Evolutionary conservation across 805 yeast genomes (phyloP), one percentile per base, ranked within the genome.

Genomic region (Alloascoidea hylecoeti): DNA sequence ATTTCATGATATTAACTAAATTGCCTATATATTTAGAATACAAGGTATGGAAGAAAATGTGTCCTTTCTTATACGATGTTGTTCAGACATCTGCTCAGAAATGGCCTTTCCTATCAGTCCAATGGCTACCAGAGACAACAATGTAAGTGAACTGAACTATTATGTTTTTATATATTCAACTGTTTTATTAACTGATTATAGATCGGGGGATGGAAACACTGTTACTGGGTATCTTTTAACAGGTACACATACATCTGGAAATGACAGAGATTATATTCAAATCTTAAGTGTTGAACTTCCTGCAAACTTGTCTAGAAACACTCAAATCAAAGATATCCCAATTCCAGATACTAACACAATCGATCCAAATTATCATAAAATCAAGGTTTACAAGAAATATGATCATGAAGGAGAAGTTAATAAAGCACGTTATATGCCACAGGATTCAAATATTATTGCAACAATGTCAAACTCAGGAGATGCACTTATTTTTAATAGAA

Each of bases 41-140:
- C 32, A 66, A 66, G 46, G 60, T 77, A 41, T 84, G 95, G 95
- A 84, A 83, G 53, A 82, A 83, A 49, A 71, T 89, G 2, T 78
- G 81, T 12, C 94, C 94, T 2, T 62, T 81, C 45, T 61, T 84
- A 42, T 84, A 84, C 55, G 82, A 78, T 46, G 69, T 78, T 43
- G 62, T 84, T 35, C 76, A 80, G 44, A 78, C 92, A 3, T 70
- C 69, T 36, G 74, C 79, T 5, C 59, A 76, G 17, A 68, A 73
- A 38, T 76, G 76, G 71, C 94, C 94, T 1, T 72, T 84, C 13
- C 57, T 82, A 42, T 64, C 86, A 0, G 68, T 80, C 14, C 72
- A 77, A 45, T 81, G 85, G 75, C 59, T 80, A 27, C 79, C 81
- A 1, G 69, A 64, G 36, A 44, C 35, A 17, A 43, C 47, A 39